Base-by-base conservation (phyloP, 306 rosid species). In the Betula pendula region DNA sequence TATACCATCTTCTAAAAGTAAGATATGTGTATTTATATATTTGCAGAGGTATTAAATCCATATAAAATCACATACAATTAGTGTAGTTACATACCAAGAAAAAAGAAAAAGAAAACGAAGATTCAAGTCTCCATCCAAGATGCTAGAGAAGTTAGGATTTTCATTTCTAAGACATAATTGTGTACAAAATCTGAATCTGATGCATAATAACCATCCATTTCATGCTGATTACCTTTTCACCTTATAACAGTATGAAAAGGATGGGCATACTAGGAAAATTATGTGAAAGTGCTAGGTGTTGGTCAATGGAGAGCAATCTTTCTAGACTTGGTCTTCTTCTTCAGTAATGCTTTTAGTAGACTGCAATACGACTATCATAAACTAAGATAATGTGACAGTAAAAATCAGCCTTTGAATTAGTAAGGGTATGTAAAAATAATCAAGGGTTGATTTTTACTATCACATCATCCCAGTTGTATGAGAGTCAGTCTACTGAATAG, bases 241-340 rank as follows among this genome's bases (percentile, higher is more conserved):
- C 38, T 50, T 53, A 17, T 70, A 83, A 76, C 66, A 70, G 78
- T 33, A 74, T 75, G 83, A 80, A 84, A 86, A 50, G 31, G 77
- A 79, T 75, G 68, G 86, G 52, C 77, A 70, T 75, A 81, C 82
- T 35, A 60, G 85, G 6, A 80, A 75, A 85, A 74, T 51, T 50
- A 88, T 68, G 84, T 22, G 76, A 82, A 68, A 68, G 80, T 58
- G 79, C 84, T 73, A 40, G 67, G 33, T 22, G 14, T 52, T 63
- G 75, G 76, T 72, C 52, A 74, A 63, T 63, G 74, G 17, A 69
- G 80, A 79, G 65, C 66, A 68, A 80, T 43, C 78, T 77, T 84
- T 85, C 80, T 85, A 58, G 62, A 67, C 86, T 88, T 88, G 58
- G 87, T 76, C 81, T 25, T 24, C n/a, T n/a, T n/a, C n/a, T n/a